Percentiles rank a stretch among this genome's conserved stretches.
These are phyloP conservation scores for Kandelia obovata DNA, from an alignment of 345 rosid species.

Conservation along the genomic window DNA sequence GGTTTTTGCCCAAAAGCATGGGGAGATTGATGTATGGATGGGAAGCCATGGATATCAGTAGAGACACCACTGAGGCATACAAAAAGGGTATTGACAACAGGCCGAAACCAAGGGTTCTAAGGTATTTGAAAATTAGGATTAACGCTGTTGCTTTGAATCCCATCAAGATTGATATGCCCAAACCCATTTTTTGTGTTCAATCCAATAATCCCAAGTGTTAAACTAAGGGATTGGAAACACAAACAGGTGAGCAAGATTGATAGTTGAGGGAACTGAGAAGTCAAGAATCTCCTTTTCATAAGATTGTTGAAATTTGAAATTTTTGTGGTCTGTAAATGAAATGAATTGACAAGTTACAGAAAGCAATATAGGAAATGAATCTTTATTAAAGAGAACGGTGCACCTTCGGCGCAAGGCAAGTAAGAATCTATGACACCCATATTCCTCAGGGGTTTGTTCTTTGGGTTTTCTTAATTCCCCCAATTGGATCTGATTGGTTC, in stretches of 20 bases:
- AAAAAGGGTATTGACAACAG: conserved; percentile 43
- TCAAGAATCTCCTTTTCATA: no score
- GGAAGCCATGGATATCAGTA: conserved; percentile 31
- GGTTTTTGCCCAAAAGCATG: conserved; percentile 50
- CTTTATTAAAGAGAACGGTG: background rate
- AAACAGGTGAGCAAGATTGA: background rate
- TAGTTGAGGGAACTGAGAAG: background rate
- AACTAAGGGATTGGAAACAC: background rate
- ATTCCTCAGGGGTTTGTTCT: no score
- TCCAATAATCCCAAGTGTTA: background rate
- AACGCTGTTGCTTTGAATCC: conserved; percentile 33
- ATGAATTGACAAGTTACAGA: background rate
- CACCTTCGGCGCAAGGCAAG: background rate
- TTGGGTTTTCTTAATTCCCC: no score
- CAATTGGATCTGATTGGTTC: no score
- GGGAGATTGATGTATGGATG: conserved; percentile 26
- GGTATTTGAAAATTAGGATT: conserved; percentile 30
- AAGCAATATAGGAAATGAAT: background rate
- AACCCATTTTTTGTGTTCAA: conserved; percentile 34
- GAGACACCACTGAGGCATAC: conserved; percentile 44
- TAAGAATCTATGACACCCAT: background rate
- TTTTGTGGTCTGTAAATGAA: background rate
- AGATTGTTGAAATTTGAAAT: no score
- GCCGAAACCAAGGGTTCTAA: conserved; percentile 31
- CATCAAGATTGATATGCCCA: conserved; percentile 47